These are phyloP conservation scores for Trichoderma sp. DNA, from an alignment of 2,329 filamentous ascomycete species.

Conservation along the genomic window DNA sequence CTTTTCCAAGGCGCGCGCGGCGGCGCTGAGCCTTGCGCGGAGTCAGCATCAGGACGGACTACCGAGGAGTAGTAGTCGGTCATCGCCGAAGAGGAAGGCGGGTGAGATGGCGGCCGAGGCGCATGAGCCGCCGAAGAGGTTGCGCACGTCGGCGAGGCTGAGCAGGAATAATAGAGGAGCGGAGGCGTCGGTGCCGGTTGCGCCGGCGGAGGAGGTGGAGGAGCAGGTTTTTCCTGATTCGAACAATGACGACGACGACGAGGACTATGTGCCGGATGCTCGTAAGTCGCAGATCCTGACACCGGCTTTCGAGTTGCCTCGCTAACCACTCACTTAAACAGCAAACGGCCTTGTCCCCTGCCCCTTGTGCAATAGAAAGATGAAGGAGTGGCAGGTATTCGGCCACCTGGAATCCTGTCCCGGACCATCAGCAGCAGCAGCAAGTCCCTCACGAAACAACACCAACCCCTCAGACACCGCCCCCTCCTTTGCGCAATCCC, in stretches of 20 bases:
- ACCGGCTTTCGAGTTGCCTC: no score
- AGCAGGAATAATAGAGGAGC: constrained; percentile 44
- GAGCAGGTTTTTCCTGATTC: constrained; percentile 31
- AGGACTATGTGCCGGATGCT: constrained; percentile 39
- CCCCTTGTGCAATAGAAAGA: constrained; percentile 75
- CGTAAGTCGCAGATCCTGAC: constrained; percentile 30
- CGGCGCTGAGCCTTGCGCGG: constrained; percentile 66
- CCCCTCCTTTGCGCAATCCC: constrained; percentile 32
- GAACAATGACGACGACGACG: constrained; percentile 32
- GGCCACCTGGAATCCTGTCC: constrained; percentile 73
- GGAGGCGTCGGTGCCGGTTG: constrained; percentile 36
- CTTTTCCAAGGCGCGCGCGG: constrained; percentile 67
- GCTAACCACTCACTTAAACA: constrained; percentile 31
- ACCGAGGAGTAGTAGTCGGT: background rate
- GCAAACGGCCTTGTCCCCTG: constrained; percentile 80
- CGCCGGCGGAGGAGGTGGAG: constrained; percentile 17
- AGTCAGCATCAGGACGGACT: constrained; percentile 28
- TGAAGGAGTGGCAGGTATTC: constrained; percentile 79
- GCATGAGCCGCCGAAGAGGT: constrained; percentile 48
- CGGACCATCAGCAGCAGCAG: constrained; percentile 40
- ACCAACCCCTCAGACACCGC: background rate
- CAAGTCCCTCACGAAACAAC: background rate
- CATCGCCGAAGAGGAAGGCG: constrained; percentile 58
- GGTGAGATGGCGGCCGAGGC: constrained; percentile 38
- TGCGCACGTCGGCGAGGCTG: constrained; percentile 56